These are phyloP conservation scores for Phialophora expanda DNA, from an alignment of 2,329 filamentous ascomycete species.

Conservation along the genomic window DNA sequence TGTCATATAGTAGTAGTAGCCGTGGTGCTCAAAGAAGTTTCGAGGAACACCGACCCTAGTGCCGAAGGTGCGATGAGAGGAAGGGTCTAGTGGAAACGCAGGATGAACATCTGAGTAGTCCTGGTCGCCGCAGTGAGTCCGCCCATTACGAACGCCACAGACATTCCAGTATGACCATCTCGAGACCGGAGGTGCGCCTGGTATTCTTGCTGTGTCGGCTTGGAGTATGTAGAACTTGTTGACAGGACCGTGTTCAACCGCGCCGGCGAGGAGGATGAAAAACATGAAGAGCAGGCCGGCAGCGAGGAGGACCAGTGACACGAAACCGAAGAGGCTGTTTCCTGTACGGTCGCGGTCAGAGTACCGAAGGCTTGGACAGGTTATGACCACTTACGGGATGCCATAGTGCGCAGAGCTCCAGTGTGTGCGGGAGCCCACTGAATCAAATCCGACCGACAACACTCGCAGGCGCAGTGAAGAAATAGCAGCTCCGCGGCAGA, in stretches of 20 bases:
- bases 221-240: constrained; percentile 84
- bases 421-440: not conserved
- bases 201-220: constrained; percentile 75
- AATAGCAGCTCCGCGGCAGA: constrained; percentile 1
- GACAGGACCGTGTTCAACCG: constrained; percentile 61
- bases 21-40: constrained; percentile 63
- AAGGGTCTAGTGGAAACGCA: constrained; percentile 68
- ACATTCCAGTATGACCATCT: constrained; percentile 93
- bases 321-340: constrained; percentile 62
- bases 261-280: constrained; percentile 68
- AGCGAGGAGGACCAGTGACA: constrained; percentile 66
- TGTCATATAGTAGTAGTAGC: constrained; percentile 81
- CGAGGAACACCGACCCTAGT: constrained; percentile 59
- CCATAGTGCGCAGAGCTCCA: constrained; percentile 27
- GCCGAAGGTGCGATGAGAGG: constrained; percentile 62
- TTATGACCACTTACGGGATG: constrained; percentile 43
- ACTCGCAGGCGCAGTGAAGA: not conserved
- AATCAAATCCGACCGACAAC: not conserved
- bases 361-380: not conserved
- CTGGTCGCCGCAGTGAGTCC: constrained; percentile 52
- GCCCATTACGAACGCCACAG: constrained; percentile 64
- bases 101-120: constrained; percentile 70
- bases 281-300: constrained; percentile 68
- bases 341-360: constrained; percentile 17
- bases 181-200: constrained; percentile 67